phyloP scores from a whole-genome alignment of 768 basidiomycete species.

The Hydnomerulius pinastri region DNA sequence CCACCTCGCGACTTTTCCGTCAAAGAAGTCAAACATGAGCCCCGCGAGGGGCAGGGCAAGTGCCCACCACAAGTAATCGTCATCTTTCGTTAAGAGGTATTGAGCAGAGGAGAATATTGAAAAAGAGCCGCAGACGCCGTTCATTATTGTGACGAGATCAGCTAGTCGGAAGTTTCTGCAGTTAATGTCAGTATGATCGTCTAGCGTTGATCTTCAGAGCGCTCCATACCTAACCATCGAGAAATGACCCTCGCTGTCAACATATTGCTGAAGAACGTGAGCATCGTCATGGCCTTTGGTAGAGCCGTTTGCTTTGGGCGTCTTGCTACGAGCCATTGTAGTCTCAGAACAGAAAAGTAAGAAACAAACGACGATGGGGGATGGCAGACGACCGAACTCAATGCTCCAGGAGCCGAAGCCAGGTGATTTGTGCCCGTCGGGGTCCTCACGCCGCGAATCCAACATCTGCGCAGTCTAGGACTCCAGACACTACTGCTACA shows the following conservation, averaged over 20 bases:
- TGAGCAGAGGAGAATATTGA: constrained; percentile 92
- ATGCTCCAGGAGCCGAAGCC: constrained; percentile 7
- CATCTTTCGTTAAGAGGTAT: constrained; percentile 81
- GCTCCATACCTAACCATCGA: constrained; percentile 83
- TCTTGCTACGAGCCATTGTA: constrained; percentile 32
- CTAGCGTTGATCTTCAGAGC: constrained; percentile 2
- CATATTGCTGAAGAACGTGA: constrained; percentile 73
- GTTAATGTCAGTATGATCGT: constrained; percentile 19
- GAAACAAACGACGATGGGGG: constrained; percentile 2
- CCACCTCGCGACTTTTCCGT: constrained; percentile 98
- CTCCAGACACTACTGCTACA: constrained; percentile 18
- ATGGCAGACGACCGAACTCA: constrained; percentile 37
- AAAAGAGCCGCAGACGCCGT: constrained; percentile 96
- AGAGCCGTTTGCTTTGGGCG: constrained; percentile 24
- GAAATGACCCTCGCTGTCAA: constrained; percentile 93
- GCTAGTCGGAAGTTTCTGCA: constrained; percentile 94
- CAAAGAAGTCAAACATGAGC: constrained; percentile 96
- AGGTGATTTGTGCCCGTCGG: constrained; percentile 3
- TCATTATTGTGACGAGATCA: constrained; percentile 98
- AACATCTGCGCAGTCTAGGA: constrained; percentile 12
- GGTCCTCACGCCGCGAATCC: no score
- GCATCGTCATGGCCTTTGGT: constrained; percentile 6
- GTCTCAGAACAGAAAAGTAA: constrained; percentile 1
- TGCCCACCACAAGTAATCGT: constrained; percentile 83
- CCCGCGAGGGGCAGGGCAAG: constrained; percentile 87